Conservation (phyloP, 371 early-diverging fungal species). For the Apophysomyces variabilis region DNA sequence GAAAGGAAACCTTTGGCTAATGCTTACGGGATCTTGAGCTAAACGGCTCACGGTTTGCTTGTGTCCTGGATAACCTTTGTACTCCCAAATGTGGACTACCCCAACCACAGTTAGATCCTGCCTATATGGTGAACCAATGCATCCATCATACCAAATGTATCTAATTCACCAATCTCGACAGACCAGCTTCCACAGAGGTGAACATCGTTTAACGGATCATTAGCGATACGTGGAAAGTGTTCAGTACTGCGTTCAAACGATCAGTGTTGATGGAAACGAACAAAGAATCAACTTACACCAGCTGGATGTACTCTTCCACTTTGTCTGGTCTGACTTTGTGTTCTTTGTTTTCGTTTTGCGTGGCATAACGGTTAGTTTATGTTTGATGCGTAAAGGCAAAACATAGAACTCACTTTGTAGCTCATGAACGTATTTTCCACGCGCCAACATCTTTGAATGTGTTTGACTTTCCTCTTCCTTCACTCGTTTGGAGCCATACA, state of each 20-base stretch:
- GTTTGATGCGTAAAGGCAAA: not conserved
- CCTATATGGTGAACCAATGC: not conserved
- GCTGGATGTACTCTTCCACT: slow-evolving; percentile 79
- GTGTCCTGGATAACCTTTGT: slow-evolving; percentile 87
- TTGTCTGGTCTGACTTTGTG: slow-evolving; percentile 87
- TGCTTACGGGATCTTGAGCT: slow-evolving; percentile 60
- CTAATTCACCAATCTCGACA: slow-evolving; percentile 84
- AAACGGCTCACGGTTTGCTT: slow-evolving; percentile 58
- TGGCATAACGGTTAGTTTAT: too few relatives aligned
- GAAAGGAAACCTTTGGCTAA: not conserved
- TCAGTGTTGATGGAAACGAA: not conserved
- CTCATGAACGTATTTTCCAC: slow-evolving; percentile 92
- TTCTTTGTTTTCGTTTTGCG: slow-evolving; percentile 36
- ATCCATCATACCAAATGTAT: slow-evolving; percentile 71
- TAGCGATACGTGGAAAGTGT: slow-evolving; percentile 77
- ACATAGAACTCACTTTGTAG: slow-evolving; percentile 63
- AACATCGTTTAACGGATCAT: slow-evolving; percentile 71
- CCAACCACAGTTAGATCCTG: not conserved
- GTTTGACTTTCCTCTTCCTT: slow-evolving; percentile 61
- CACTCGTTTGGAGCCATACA: slow-evolving; percentile 65
- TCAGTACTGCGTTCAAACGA: slow-evolving; percentile 47
- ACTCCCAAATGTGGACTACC: slow-evolving; percentile 92
- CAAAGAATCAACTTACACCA: slow-evolving; percentile 54
- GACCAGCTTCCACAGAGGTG: slow-evolving; percentile 90
- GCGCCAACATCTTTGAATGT: slow-evolving; percentile 76